phyloP scores from a whole-genome alignment of 176 grass and related monocot species.

The Carex pumila region DNA sequence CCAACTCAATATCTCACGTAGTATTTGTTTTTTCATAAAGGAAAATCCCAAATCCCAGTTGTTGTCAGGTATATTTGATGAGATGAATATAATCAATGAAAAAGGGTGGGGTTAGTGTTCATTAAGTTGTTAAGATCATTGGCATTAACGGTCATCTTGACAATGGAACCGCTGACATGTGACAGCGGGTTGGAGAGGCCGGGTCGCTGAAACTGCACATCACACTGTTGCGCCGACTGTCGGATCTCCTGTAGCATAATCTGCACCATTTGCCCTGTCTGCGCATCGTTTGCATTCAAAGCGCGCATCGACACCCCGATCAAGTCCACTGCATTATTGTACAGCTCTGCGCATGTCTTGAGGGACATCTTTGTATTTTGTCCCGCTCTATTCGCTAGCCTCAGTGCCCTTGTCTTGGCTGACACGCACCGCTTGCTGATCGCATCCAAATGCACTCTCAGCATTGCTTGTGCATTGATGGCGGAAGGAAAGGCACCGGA shows the following conservation, averaged over 20 bases:
- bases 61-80: neutral
- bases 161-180: neutral
- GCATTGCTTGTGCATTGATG: neutral
- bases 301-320: neutral
- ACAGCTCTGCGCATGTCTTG: neutral
- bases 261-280: neutral
- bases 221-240: constrained; percentile 4
- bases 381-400: neutral
- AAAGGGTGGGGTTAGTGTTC: neutral
- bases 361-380: neutral
- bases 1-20: neutral
- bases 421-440: neutral
- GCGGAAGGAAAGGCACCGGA: neutral
- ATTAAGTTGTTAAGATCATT: constrained; percentile 10
- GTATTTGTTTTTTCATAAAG: neutral
- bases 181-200: neutral
- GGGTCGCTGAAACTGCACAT: neutral
- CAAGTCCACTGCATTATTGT: neutral
- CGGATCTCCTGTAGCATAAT: neutral
- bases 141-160: constrained; percentile 1
- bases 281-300: neutral
- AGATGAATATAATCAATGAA: neutral
- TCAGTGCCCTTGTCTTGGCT: neutral
- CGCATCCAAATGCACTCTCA: neutral
- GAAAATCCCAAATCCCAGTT: neutral